Base-by-base conservation (phyloP, 2,329 filamentous ascomycete species). In the Fonsecaea erecta region DNA sequence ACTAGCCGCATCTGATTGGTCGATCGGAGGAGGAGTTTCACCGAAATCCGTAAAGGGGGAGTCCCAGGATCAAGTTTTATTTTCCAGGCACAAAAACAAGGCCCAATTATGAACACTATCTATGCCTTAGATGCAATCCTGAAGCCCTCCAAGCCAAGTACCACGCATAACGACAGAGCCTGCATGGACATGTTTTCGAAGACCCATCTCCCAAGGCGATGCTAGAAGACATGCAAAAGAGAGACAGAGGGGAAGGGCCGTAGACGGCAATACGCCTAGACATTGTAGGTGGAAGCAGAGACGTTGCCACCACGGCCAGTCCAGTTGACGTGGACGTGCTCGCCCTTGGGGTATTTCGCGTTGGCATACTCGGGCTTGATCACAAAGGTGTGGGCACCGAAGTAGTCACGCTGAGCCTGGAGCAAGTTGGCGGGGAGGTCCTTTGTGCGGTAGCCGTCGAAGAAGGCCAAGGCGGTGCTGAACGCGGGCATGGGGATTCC, bases 301-400 rank as follows among this genome's bases (percentile, higher is more conserved):
- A 99, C 91, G 78, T 98, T 95, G 77, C 95, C 95, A 78, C 95
- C 95, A 79, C 95, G 91, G 75, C 95, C 95, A 74, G 95, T 99
- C 95, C 95, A 99, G 91, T 99, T 99, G 81, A 98, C 93, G 87
- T 99, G 95, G 78, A 94, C 95, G 80, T 98, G 88, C 83, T 93
- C 84, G 80, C 89, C 92, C 74, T 85, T 87, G 72, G 89, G 90
- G 85, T 96, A 96, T 83, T 92, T 93, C 64, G 84, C 87, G 79
- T 76, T 90, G 74, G 90, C 90, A 71, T 74, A 76, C 83, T 94
- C 90, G 67, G 91, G 90, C 89, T 95, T 94, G 83, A 95, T 87
- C 75, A 84, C 84, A 89, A 95, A 95, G 72, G 91, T 95, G 85
- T 95, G 91, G 71, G 91, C 91, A 80, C 95, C 95, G 78, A 99